Conservation (phyloP, 495 filamentous ascomycete genomes). For the Hyaloscypha variabilis region DNA sequence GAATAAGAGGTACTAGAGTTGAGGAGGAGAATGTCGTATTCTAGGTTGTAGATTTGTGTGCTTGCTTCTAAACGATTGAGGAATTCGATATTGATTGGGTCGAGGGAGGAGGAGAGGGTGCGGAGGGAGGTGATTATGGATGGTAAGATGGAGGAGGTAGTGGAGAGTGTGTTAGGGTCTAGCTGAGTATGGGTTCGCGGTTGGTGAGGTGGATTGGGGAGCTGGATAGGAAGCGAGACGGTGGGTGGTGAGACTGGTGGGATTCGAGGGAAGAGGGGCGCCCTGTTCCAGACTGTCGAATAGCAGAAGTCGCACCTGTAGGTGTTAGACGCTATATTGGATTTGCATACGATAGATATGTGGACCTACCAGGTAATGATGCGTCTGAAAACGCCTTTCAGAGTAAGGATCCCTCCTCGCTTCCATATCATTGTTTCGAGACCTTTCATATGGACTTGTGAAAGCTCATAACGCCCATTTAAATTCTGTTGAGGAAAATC, state of each 20-base stretch:
- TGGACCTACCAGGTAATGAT: constrained; percentile 7
- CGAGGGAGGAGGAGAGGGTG: constrained; percentile 17
- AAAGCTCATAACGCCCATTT: constrained; percentile 12
- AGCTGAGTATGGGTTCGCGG: background rate
- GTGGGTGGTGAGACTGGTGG: background rate
- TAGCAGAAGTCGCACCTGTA: constrained; percentile 20
- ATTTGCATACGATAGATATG: background rate
- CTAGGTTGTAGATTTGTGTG: constrained; percentile 15
- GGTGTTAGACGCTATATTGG: background rate
- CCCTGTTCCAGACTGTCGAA: constrained; percentile 7
- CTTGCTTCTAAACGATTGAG: constrained; percentile 12
- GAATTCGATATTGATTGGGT: background rate
- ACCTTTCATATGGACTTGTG: constrained; percentile 12
- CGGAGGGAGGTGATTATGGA: constrained; percentile 30
- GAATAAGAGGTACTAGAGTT: no score
- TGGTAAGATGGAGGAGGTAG: background rate
- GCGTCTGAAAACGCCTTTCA: constrained; percentile 13
- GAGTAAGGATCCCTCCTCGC: constrained; percentile 6
- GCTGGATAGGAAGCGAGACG: background rate
- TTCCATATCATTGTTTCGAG: constrained; percentile 6
- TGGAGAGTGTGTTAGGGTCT: background rate
- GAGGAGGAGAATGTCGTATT: constrained; percentile 14
- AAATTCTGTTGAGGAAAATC: constrained; percentile 1
- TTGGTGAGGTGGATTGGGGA: background rate
- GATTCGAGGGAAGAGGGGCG: constrained; percentile 6